Conservation (phyloP, 108 stramenopile genomes). For the Skeletonema potamos region DNA sequence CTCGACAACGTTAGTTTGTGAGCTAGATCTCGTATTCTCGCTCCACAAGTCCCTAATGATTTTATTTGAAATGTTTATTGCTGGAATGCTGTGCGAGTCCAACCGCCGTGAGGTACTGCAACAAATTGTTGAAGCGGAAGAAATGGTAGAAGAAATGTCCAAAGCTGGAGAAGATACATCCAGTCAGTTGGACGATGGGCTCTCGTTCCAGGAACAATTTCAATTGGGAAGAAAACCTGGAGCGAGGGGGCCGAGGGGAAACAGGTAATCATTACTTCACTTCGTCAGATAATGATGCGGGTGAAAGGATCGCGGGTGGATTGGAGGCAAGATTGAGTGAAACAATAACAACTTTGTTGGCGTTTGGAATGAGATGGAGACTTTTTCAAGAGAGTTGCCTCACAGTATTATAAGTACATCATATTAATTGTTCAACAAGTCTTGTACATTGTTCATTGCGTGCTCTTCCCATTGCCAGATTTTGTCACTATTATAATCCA, state of each 20-base stretch:
- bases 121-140: constrained; percentile 84
- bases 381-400: not conserved
- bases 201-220: constrained; percentile 86
- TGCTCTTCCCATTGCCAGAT: constrained; percentile 21
- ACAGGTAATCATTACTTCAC: constrained; percentile 23
- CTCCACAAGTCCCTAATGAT: constrained; percentile 94
- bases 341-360: not conserved
- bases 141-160: constrained; percentile 83
- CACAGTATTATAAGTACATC: not conserved
- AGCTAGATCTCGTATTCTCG: constrained; percentile 97
- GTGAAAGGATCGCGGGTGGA: no score
- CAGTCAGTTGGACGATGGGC: constrained; percentile 84
- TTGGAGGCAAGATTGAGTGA: no score
- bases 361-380: not conserved
- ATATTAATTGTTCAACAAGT: not conserved
- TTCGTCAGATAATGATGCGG: not conserved
- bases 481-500: not conserved
- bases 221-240: constrained; percentile 87
- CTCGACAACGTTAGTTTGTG: constrained; percentile 66
- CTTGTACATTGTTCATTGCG: not conserved
- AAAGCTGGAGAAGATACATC: constrained; percentile 89
- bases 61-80: constrained; percentile 95
- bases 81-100: constrained; percentile 89
- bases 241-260: constrained; percentile 55
- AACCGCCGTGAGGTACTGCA: constrained; percentile 84